Base-by-base conservation (phyloP, 1,139 yeast species). In the Chernovozyma aurita region DNA sequence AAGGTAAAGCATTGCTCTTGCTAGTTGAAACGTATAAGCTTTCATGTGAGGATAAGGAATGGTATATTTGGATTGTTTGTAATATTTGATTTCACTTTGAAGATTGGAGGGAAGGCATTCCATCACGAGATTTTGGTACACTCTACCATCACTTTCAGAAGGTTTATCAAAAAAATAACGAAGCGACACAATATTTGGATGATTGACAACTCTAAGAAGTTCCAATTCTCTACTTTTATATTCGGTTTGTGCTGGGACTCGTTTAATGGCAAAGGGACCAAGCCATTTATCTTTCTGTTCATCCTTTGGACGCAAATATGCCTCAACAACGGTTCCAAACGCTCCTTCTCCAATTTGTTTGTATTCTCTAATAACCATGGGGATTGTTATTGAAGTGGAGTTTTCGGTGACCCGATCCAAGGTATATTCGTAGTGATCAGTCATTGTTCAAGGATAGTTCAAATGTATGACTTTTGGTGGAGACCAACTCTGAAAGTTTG, bases 181-280 rank as follows among this genome's bases (percentile, higher is more conserved):
- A 48, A 85, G 66, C 33, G 74, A 67, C 30, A 84, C 86, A 35
- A 85, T 79, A 54, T 84, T 85, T 26, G 94, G 94, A 57, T 85
- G 95, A 48, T 78, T 74, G 4, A 87, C 84, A 31, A 79, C 73
- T 49, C 88, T 67, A 48, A 85, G 66, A 30, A 84, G 79, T 55
- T 82, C 90, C 51, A 85, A 65, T 57, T 85, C 95, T 57, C 95
- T 69, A 36, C 85, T 76, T 58, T 84, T 84, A 58, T 83, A 84
- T 56, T 84, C 94, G 0, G 92, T 84, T 52, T 84, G 92, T 2
- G 92, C 92, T 17, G 90, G 90, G 1, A 83, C 92, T 48, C 86
- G 71, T 50, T 84, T 84, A 41, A 84, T 83, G 20, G 92, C 94
- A 62, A 76, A 84, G 0, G 94, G 94, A 0, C 94, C 94, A 29